Percentiles rank a stretch among this genome's conserved stretches.
These are phyloP conservation scores for Cichorium intybus DNA, from an alignment of 140 eudicot species.

Conservation along the genomic window DNA sequence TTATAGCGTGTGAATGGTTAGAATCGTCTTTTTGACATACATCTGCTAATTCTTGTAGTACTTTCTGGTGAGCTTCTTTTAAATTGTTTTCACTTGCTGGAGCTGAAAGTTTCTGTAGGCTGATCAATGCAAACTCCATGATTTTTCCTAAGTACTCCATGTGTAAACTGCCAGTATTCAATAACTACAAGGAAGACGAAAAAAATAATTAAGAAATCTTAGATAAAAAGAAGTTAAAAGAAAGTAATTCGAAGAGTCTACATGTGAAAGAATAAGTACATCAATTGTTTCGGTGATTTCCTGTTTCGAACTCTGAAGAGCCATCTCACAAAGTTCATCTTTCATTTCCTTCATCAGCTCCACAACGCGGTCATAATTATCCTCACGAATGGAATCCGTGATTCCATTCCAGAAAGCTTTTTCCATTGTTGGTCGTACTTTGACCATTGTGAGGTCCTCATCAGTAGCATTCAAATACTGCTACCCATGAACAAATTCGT, in stretches of 20 bases:
- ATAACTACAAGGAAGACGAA: conserved; percentile 37
- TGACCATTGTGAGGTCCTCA: conserved; percentile 36
- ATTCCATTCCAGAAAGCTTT: too few relatives aligned
- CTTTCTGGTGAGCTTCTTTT: conserved; percentile 55
- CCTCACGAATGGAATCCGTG: conserved; percentile 53
- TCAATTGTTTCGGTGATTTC: conserved; percentile 76
- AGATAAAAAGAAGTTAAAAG: neutral
- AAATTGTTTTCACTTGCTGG: conserved; percentile 70
- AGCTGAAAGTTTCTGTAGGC: conserved; percentile 85
- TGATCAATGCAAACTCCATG: conserved; percentile 69
- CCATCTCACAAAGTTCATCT: conserved; percentile 76
- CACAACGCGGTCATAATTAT: conserved; percentile 57
- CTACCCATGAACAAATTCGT: conserved; percentile 73
- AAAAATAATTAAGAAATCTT: conserved; percentile 4
- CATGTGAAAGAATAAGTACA: conserved; percentile 74
- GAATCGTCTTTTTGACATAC: too few relatives aligned
- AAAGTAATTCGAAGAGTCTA: conserved; percentile 9
- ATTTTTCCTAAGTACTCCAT: conserved; percentile 75
- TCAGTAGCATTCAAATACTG: conserved; percentile 34
- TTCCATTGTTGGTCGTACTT: conserved; percentile 73
- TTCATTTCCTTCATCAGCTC: conserved; percentile 80
- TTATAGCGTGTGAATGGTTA: too few relatives aligned
- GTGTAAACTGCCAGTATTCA: conserved; percentile 63
- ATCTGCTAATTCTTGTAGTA: conserved; percentile 53
- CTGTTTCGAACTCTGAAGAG: conserved; percentile 83